phyloP scores from a whole-genome alignment of 345 rosid species.

The Populus euphratica region DNA sequence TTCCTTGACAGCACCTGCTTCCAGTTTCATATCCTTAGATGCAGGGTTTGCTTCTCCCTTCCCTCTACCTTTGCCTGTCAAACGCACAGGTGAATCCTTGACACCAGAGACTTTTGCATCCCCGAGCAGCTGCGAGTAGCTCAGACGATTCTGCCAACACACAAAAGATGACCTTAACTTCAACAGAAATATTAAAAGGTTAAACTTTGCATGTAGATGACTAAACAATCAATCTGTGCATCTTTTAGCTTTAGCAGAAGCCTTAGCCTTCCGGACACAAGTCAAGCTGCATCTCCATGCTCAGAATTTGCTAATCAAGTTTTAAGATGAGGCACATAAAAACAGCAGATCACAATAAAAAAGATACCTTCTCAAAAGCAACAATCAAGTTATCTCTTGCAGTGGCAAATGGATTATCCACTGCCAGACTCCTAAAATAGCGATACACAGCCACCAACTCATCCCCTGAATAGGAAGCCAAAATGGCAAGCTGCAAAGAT shows the following conservation, averaged over 20 bases:
- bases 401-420: conserved; percentile 82
- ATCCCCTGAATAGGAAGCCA: conserved; percentile 82
- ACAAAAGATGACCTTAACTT: not conserved
- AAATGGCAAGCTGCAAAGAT: conserved; percentile 82
- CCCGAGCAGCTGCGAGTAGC: conserved; percentile 51
- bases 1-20: conserved; percentile 46
- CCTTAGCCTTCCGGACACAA: no score
- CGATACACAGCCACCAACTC: conserved; percentile 78
- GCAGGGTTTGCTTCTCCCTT: conserved; percentile 48
- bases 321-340: not conserved
- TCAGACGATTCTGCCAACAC: conserved; percentile 63
- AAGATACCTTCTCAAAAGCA: conserved; percentile 87
- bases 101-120: conserved; percentile 35
- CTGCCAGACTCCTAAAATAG: conserved; percentile 95
- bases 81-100: conserved; percentile 39
- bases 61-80: conserved; percentile 58
- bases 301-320: not conserved
- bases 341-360: not conserved
- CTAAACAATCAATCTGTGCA: not conserved
- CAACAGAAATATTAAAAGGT: not conserved
- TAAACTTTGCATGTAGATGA: not conserved
- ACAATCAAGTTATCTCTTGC: conserved; percentile 97
- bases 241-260: no score
- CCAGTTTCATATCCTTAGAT: conserved; percentile 46
- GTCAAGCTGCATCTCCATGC: no score